Evolutionary conservation across 352 stramenopile genomes (phyloP), one percentile per base, ranked within the genome.

Genomic region (Thraustochytrium aureum): DNA sequence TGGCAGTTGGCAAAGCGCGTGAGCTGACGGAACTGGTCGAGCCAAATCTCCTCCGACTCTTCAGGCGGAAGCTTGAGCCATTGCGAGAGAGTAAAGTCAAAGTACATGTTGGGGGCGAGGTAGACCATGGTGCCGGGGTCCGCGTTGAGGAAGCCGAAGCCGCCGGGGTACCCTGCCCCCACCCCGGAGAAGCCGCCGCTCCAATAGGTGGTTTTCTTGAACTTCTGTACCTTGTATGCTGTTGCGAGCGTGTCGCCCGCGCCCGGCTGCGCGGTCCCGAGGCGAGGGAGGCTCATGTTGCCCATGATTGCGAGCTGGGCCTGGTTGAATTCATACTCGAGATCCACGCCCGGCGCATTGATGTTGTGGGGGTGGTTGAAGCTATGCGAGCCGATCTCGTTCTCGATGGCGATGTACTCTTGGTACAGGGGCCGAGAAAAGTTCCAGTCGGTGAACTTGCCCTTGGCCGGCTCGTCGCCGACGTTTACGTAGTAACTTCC

Each of bases 91-190:
- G 69, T 79, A 32, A 79, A 79, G 69, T 79, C 69, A 50, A 79
- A 79, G 69, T 79, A 79, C 17, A 73, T 50, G 69, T 79, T 79
- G 26, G 69, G 69, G 10, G 69, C 69, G 14, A 79, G 38, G 50
- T 79, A 79, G 22, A 79, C 69, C 69, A 79, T 79, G 50, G n/a
- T n/a, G n/a, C n/a, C n/a, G n/a, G n/a, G n/a, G n/a, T 35, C 41
- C 4, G 69, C 47, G 7, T 12, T 20, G 47, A 79, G 65, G 69
- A 60, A 79, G 0, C 69, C 69, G 67, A 79, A 79, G 33, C 47
- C 69, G 43, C 69, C 69, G 14, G 59, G 37, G 37, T 67, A 79
- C 5, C 69, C 69, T 6, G 69, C 47, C 6, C 43, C 43, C 22
- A 38, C 2, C 33, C 39, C 41, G 43, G 37, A 39, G 41, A 35